A percentile compares a stretch with the other conserved stretches of the same genome.
phyloP scores from a whole-genome alignment of 1,284 basidiomycete genomes.

The Apiotrichum laibachii region DNA sequence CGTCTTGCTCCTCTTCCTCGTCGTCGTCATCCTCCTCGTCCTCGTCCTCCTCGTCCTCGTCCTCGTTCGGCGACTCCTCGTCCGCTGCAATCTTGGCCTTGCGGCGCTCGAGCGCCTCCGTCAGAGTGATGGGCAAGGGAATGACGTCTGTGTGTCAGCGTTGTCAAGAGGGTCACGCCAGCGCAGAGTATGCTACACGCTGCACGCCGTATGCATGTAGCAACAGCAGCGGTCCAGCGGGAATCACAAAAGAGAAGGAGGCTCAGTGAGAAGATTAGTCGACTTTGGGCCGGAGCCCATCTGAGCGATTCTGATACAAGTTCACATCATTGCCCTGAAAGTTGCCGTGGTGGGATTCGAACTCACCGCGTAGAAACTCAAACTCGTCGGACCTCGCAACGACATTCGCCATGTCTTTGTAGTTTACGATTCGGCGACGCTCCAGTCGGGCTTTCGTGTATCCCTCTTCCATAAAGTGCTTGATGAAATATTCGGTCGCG shows the following conservation, averaged over 20 bases:
- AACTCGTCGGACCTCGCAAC: constrained; percentile 45
- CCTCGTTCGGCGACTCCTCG: neutral
- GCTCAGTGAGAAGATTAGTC: constrained; percentile 50
- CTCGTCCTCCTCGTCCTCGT: constrained; percentile 3
- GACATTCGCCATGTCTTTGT: constrained; percentile 50
- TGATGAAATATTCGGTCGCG: constrained; percentile 53
- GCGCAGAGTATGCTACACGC: no score
- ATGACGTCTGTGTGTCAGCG: constrained; percentile 35
- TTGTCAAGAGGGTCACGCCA: neutral
- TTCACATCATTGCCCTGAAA: constrained; percentile 30
- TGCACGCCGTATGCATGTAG: neutral
- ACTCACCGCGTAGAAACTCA: constrained; percentile 47
- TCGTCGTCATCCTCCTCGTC: constrained; percentile 1
- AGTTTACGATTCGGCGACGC: constrained; percentile 49
- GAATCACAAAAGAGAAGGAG: neutral
- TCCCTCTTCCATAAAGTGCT: constrained; percentile 51
- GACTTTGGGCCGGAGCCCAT: constrained; percentile 25
- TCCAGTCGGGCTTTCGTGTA: constrained; percentile 51
- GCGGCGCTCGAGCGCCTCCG: constrained; percentile 41
- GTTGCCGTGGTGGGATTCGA: neutral
- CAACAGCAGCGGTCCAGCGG: neutral
- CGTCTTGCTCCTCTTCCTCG: neutral
- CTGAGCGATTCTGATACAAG: constrained; percentile 35
- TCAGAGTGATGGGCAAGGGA: constrained; percentile 42
- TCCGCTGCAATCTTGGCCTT: constrained; percentile 19